Percentiles rank a stretch among this genome's conserved stretches.
Evolutionary conservation across 2,329 filamentous ascomycete genomes (phyloP).

Genomic region (Arachnopeziza araneosa): DNA sequence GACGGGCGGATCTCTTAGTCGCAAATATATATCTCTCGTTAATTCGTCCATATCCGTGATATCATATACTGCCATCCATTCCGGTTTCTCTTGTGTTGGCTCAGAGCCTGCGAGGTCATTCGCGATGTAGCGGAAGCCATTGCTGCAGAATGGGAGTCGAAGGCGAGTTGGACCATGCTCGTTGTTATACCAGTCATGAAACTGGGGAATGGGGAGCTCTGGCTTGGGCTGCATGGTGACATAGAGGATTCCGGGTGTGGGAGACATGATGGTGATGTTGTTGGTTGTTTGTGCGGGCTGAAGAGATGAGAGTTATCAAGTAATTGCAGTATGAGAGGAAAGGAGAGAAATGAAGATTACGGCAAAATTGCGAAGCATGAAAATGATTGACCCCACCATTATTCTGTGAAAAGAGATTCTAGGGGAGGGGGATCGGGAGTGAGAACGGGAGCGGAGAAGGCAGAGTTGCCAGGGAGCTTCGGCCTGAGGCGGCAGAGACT

Average conservation of each 20-base stretch:
- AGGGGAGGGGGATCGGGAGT: background rate
- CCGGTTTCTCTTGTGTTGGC: slow-evolving; percentile 42
- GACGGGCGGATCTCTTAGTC: slow-evolving; percentile 51
- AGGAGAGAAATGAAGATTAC: background rate
- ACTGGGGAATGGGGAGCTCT: slow-evolving; percentile 57
- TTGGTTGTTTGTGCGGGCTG: background rate
- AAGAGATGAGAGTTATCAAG: background rate
- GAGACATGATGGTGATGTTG: slow-evolving; percentile 8
- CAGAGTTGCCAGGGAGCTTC: too few relatives aligned
- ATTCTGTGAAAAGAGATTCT: background rate
- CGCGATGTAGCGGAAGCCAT: slow-evolving; percentile 74
- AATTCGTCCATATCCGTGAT: slow-evolving; percentile 68
- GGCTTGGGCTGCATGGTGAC: slow-evolving; percentile 78
- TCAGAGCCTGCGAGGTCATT: slow-evolving; percentile 44
- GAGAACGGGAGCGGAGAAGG: background rate
- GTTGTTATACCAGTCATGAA: slow-evolving; percentile 93
- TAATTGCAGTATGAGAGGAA: background rate
- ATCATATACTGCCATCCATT: slow-evolving; percentile 79
- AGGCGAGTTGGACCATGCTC: slow-evolving; percentile 82
- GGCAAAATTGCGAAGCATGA: too few relatives aligned
- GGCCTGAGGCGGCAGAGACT: too few relatives aligned
- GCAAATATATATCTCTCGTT: slow-evolving; percentile 63
- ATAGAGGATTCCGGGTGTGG: slow-evolving; percentile 63
- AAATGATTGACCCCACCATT: background rate
- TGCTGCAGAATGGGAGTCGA: slow-evolving; percentile 66